phyloP scores from a whole-genome alignment of 2,329 filamentous ascomycete genomes.

The Fusarium papillatum region DNA sequence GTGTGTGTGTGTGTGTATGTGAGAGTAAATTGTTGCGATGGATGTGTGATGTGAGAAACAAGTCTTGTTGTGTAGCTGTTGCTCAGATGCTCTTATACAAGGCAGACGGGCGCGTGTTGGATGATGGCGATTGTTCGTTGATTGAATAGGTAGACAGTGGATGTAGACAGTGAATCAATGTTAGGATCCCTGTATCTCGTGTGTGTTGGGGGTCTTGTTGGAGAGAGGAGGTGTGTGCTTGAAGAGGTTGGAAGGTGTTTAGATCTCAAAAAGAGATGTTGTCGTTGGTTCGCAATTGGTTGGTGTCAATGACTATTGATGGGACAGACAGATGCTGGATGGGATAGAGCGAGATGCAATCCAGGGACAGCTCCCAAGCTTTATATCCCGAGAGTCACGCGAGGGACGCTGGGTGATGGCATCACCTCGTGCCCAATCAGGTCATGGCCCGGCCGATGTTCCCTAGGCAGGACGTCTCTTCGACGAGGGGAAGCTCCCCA shows the following conservation, averaged over 20 bases:
- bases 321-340: slow-evolving; percentile 15
- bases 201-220: slow-evolving; percentile 3
- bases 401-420: slow-evolving; percentile 41
- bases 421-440: slow-evolving; percentile 46
- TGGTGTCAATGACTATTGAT: neutral
- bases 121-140: neutral
- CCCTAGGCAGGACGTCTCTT: slow-evolving; percentile 1
- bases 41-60: slow-evolving; percentile 5
- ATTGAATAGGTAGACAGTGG: neutral
- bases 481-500: neutral
- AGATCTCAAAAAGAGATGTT: slow-evolving; percentile 4
- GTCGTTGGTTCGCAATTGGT: neutral
- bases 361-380: slow-evolving; percentile 22
- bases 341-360: slow-evolving; percentile 13
- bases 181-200: neutral
- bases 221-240: neutral
- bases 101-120: slow-evolving; percentile 6
- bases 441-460: slow-evolving; percentile 38
- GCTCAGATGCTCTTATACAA: slow-evolving; percentile 7
- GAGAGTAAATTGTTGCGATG: slow-evolving; percentile 8
- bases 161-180: neutral
- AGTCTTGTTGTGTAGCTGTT: slow-evolving; percentile 10
- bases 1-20: slow-evolving; percentile 5
- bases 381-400: slow-evolving; percentile 47
- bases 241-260: neutral